phyloP scores from a whole-genome alignment of 2,329 filamentous ascomycete genomes.

The Trichoderma sp. region DNA sequence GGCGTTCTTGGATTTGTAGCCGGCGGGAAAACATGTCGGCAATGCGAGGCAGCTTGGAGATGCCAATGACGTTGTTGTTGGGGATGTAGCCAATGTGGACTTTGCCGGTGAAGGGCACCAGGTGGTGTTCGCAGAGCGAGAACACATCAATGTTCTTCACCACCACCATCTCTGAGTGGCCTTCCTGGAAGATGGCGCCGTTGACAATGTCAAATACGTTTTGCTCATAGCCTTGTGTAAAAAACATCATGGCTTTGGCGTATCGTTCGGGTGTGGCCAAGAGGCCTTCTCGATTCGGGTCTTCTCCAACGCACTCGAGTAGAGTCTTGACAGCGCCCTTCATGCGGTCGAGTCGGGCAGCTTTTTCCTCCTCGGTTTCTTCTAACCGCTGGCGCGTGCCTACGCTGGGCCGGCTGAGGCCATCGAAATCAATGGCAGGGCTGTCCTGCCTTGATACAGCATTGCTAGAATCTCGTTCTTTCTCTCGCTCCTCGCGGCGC shows the following conservation, averaged over 20 bases:
- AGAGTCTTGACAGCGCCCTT: slow-evolving; percentile 64
- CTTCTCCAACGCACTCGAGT: slow-evolving; percentile 69
- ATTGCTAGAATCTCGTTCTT: neutral
- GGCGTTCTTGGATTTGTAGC: slow-evolving; percentile 91
- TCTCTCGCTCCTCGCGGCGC: neutral
- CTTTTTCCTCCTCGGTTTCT: slow-evolving; percentile 49
- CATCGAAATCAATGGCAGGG: slow-evolving; percentile 63
- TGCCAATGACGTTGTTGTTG: slow-evolving; percentile 83
- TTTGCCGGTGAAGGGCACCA: slow-evolving; percentile 97
- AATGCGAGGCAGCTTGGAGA: slow-evolving; percentile 93
- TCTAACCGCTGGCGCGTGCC: slow-evolving; percentile 66
- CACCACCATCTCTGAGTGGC: slow-evolving; percentile 96
- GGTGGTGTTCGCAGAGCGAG: slow-evolving; percentile 93
- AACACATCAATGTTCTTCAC: slow-evolving; percentile 97
- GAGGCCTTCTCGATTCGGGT: slow-evolving; percentile 65
- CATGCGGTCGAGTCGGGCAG: slow-evolving; percentile 57
- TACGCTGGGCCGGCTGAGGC: slow-evolving; percentile 59
- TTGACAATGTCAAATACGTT: slow-evolving; percentile 92
- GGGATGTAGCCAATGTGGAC: slow-evolving; percentile 99
- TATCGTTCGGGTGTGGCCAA: slow-evolving; percentile 78
- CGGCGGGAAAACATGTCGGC: slow-evolving; percentile 95
- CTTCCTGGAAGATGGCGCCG: slow-evolving; percentile 91
- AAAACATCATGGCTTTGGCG: slow-evolving; percentile 91
- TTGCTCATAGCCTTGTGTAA: slow-evolving; percentile 96
- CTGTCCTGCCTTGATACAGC: slow-evolving; percentile 36